These are phyloP conservation scores for Coemansia reversa DNA, from an alignment of 192 early-diverging fungal species.

Conservation along the genomic window DNA sequence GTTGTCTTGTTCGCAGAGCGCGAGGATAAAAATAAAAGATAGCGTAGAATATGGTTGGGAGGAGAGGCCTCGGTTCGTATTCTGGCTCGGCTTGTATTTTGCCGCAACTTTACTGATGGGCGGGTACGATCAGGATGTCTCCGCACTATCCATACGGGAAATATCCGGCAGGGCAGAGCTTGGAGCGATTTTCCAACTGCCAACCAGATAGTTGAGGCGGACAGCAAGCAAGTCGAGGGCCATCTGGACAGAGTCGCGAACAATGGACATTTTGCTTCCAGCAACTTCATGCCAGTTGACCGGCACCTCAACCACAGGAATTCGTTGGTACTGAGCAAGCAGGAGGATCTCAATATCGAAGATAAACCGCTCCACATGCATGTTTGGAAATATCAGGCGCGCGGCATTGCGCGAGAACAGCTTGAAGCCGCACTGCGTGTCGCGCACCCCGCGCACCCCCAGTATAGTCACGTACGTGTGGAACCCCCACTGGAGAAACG, in stretches of 20 bases:
- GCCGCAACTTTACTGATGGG: too few species aligned
- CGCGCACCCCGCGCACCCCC: slow-evolving; percentile 83
- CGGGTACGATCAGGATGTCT: too few species aligned
- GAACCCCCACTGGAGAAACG: slow-evolving; percentile 93
- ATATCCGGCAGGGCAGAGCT: too few species aligned
- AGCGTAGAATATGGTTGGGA: too few species aligned
- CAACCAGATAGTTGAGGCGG: slow-evolving; percentile 78
- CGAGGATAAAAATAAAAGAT: too few species aligned
- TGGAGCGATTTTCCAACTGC: slow-evolving; percentile 64
- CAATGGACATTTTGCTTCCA: slow-evolving; percentile 88
- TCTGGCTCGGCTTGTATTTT: too few species aligned
- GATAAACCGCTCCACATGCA: slow-evolving; percentile 97
- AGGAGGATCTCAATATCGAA: slow-evolving; percentile 96
- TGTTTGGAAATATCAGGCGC: slow-evolving; percentile 73
- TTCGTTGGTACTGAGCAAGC: slow-evolving; percentile 66
- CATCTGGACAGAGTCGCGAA: slow-evolving; percentile 88
- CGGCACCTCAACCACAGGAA: slow-evolving; percentile 84
- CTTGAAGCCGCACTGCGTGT: slow-evolving; percentile 99
- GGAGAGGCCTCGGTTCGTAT: too few species aligned
- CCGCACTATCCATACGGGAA: background rate
- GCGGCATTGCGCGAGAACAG: slow-evolving; percentile 80
- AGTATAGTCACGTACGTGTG: slow-evolving; percentile 85
- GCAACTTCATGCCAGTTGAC: slow-evolving; percentile 97
- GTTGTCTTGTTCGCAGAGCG: background rate
- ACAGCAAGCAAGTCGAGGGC: slow-evolving; percentile 84